Conservation (phyloP, 768 basidiomycete genomes). For the Podaxis carcinomalis region DNA sequence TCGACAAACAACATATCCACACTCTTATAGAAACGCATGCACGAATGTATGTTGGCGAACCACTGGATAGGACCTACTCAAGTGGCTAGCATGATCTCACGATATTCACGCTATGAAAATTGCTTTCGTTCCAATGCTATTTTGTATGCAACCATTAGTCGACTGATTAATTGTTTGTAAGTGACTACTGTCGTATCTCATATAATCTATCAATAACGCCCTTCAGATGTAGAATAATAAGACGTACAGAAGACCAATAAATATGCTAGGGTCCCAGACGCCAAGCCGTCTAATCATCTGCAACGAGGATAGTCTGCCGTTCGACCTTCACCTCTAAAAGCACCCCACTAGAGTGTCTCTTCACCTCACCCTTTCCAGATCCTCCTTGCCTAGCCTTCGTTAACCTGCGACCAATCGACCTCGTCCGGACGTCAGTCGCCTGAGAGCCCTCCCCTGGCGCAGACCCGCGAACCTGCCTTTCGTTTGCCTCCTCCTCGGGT, state of each 20-base stretch:
- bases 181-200: background rate
- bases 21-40: conserved; percentile 38
- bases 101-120: background rate
- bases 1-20: conserved; percentile 32
- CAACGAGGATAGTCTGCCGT: background rate
- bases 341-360: background rate
- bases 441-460: background rate
- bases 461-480: background rate
- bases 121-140: background rate
- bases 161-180: background rate
- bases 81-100: background rate
- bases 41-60: conserved; percentile 34
- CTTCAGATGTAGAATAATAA: background rate
- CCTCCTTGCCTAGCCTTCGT: background rate
- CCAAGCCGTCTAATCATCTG: background rate
- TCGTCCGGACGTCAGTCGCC: background rate
- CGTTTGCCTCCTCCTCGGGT: background rate
- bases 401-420: background rate
- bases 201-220: background rate
- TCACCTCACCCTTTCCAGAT: background rate
- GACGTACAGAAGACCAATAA: background rate
- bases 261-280: background rate
- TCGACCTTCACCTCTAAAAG: conserved; percentile 1
- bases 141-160: background rate
- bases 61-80: background rate